Evolutionary conservation across 257 asterid genomes (phyloP), one percentile per base, ranked within the genome.

Genomic region (Coffea eugenioides): DNA sequence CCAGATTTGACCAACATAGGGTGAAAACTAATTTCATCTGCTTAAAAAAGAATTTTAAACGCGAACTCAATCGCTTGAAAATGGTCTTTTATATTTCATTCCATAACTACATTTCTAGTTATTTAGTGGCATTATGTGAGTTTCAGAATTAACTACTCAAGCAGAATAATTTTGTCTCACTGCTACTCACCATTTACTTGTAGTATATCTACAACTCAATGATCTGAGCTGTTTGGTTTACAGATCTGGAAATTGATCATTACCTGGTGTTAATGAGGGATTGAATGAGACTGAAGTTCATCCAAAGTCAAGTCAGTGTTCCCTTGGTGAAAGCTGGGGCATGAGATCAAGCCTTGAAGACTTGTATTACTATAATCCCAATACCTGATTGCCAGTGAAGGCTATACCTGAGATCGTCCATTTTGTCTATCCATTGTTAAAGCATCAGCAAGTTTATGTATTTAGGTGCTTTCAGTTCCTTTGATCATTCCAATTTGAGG

Each of bases 1-100:
- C 78, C 90, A 92, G 82, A 81, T 89, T 76, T 86, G 86, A 90
- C 72, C 46, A 41, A 39, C 27, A 78, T 83, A 77, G 79, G 84
- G 78, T 81, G 48, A 45, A 49, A 41, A 6, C 39, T 48, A 52
- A 54, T 31, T 71, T 67, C 5, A 39, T 69, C 56, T 56, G 39
- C 43, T 23, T 41, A 45, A 31, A 0, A 14, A 56, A 12, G 36
- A 15, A 69, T 56, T 61, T 54, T 21, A 46, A 45, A 15, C n/a
- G 11, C 11, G 31, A 21, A 23, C 75, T 65, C 2, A 34, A 41
- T 5, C 56, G 39, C 6, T 51, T 74, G 34, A 18, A 21, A 21
- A 36, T 68, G 59, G 27, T 41, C 43, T 14, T 54, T 23, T 6
- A 54, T 36, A 8, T 34, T 21, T 74, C 20, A 18, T 56, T 45